Percentiles rank a stretch among this genome's conserved stretches.
These are phyloP conservation scores for Nemania abortiva DNA, from an alignment of 2,329 filamentous ascomycete genomes.

Conservation along the genomic window DNA sequence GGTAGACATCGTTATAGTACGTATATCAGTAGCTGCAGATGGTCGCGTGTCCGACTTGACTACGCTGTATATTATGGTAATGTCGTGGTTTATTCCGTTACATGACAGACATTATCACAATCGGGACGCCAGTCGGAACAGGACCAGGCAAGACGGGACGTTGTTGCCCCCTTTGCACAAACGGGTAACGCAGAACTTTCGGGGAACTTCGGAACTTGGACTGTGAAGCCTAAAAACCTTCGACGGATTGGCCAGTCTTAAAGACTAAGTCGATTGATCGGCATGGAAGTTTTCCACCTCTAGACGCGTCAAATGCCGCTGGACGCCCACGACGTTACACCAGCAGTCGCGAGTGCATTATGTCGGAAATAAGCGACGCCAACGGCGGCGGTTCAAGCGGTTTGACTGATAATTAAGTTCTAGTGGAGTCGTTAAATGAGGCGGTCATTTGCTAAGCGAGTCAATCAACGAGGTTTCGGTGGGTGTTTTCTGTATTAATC, in stretches of 20 bases:
- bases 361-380: not conserved
- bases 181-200: not conserved
- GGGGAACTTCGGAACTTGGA: no score
- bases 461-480: no score
- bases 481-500: no score
- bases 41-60: no score
- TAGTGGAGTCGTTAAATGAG: no score
- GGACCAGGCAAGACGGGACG: not conserved
- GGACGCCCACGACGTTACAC: not conserved
- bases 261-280: not conserved
- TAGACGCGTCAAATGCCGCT: not conserved
- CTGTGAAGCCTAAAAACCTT: not conserved
- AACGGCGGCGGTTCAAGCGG: not conserved
- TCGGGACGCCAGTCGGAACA: not conserved
- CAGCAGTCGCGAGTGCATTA: not conserved
- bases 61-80: no score
- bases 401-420: not conserved
- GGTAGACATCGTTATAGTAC: no score
- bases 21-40: no score
- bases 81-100: no score
- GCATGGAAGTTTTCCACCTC: not conserved
- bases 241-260: not conserved
- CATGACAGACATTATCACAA: not conserved
- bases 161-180: not conserved
- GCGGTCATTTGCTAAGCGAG: no score